phyloP scores from a whole-genome alignment of 176 grass and related monocot genomes.

The Carex scoparia region DNA sequence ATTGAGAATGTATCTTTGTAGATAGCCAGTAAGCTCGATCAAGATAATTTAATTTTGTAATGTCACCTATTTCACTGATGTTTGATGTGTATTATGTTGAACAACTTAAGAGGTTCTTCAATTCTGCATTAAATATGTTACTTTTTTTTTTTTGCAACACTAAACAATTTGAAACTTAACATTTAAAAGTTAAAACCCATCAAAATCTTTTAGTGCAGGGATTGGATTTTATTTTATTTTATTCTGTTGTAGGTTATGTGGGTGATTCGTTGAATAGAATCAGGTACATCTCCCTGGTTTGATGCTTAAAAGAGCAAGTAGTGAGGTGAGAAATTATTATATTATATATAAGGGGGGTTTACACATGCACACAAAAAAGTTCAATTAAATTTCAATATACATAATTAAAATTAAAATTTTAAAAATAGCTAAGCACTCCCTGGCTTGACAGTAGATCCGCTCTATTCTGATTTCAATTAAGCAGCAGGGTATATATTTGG shows the following conservation, averaged over 20 bases:
- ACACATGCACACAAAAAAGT: no score
- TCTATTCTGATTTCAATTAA: no score
- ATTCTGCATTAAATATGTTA: neutral
- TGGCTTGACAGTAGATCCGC: no score
- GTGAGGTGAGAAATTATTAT: slow-evolving; percentile 31
- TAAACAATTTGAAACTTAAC: neutral
- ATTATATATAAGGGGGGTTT: no score
- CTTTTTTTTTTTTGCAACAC: neutral
- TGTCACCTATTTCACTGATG: neutral
- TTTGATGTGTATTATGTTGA: neutral
- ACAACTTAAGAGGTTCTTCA: neutral
- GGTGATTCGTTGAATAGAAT: slow-evolving; percentile 94
- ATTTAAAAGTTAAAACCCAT: neutral
- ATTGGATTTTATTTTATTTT: no score
- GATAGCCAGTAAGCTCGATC: neutral
- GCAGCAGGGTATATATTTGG: neutral
- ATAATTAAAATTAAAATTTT: no score
- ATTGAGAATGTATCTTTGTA: no score
- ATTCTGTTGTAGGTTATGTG: slow-evolving; percentile 49
- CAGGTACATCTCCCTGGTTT: slow-evolving; percentile 81
- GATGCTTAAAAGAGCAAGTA: slow-evolving; percentile 66
- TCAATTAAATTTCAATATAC: no score
- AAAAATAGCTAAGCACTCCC: no score
- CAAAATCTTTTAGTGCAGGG: neutral
- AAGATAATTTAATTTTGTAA: neutral